Conservation (phyloP, 106 monocot genomes). For the Dioscorea dumetorum region DNA sequence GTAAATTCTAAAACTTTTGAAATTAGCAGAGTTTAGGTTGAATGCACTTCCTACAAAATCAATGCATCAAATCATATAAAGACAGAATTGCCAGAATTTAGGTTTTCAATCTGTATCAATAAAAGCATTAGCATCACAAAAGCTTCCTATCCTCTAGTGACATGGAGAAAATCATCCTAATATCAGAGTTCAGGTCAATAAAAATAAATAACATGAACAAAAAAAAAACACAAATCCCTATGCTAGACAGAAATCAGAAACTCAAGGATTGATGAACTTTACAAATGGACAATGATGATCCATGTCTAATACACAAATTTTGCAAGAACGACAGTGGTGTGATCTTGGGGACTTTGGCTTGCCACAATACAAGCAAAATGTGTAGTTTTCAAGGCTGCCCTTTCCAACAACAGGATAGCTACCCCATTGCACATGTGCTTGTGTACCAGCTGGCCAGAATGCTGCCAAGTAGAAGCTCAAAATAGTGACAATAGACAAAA, state of each 20-base stretch:
- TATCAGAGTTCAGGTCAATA: too few species aligned
- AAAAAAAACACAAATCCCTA: too few species aligned
- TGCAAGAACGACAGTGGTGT: constrained; percentile 90
- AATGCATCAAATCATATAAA: too few species aligned
- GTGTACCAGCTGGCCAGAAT: constrained; percentile 56
- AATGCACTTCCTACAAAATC: too few species aligned
- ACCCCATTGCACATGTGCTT: constrained; percentile 55
- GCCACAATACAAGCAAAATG: constrained; percentile 68
- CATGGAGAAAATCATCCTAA: too few species aligned
- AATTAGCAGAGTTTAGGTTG: too few species aligned
- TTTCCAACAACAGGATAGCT: constrained; percentile 65
- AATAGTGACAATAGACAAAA: constrained; percentile 58
- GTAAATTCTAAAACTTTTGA: too few species aligned
- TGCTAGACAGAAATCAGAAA: too few species aligned
- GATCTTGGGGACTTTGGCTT: constrained; percentile 90
- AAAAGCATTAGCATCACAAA: background rate
- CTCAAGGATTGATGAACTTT: constrained; percentile 30
- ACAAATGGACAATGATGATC: constrained; percentile 99
- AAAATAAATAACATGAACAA: too few species aligned
- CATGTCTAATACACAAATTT: constrained; percentile 88
- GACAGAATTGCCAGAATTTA: too few species aligned
- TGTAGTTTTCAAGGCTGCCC: constrained; percentile 64
- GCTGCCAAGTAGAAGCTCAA: constrained; percentile 60
- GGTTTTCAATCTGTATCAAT: background rate
- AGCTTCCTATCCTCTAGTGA: too few species aligned